phyloP scores from a whole-genome alignment of 2,329 filamentous ascomycete species.

The Rhinocladiella mackenziei region DNA sequence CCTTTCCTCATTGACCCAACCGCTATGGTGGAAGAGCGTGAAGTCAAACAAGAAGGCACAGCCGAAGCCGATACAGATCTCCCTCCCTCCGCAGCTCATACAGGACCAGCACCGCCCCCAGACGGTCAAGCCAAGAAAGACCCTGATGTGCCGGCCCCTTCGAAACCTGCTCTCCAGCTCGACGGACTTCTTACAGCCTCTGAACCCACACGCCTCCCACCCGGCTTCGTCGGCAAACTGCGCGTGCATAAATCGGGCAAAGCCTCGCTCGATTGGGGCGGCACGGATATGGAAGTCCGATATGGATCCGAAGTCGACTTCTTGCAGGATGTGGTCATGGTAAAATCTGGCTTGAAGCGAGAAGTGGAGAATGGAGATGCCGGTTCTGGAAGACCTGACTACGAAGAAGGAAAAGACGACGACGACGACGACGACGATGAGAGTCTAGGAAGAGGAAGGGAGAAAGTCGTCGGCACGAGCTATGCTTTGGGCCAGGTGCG shows the following conservation, averaged over 20 bases:
- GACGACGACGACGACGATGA: conserved; percentile 21
- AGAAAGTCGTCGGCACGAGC: conserved; percentile 38
- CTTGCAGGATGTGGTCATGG: conserved; percentile 56
- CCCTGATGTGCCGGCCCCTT: conserved; percentile 13
- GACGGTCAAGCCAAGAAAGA: conserved; percentile 9
- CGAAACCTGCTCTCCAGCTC: conserved; percentile 16
- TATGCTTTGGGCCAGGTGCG: conserved; percentile 60
- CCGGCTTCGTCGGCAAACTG: conserved; percentile 58
- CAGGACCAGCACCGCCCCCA: conserved; percentile 3
- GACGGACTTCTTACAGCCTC: conserved; percentile 39
- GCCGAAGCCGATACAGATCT: conserved; percentile 25
- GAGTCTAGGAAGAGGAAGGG: conserved; percentile 33
- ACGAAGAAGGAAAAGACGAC: conserved; percentile 1
- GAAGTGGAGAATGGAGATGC: neutral
- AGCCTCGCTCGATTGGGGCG: conserved; percentile 61
- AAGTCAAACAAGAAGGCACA: conserved; percentile 35
- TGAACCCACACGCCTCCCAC: conserved; percentile 42
- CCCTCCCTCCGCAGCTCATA: conserved; percentile 7
- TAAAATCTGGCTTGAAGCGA: conserved; percentile 13
- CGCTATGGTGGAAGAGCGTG: conserved; percentile 10
- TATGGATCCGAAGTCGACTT: conserved; percentile 56
- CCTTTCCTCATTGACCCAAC: conserved; percentile 50
- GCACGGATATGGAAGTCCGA: conserved; percentile 55
- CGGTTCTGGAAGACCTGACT: neutral
- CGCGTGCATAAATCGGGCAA: conserved; percentile 59